Percentiles rank a stretch among this genome's conserved stretches.
Conservation (phyloP, 2,329 filamentous ascomycete species). For the Metarhizium sp. region DNA sequence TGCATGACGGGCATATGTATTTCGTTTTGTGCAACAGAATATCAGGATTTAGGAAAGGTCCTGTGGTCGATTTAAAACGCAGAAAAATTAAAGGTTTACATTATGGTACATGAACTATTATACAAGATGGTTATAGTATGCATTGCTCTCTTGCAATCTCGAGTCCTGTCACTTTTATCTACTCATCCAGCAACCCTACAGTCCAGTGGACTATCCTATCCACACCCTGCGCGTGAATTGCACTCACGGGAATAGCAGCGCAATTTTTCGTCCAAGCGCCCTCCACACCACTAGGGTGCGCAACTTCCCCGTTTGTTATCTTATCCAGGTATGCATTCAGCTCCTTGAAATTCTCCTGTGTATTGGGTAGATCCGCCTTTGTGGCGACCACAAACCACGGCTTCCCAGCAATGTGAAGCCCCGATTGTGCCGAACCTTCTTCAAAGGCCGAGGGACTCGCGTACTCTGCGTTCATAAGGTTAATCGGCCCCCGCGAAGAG, state of each 20-base stretch:
- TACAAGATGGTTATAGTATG: not conserved
- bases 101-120: not conserved
- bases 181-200: slow-evolving; percentile 54
- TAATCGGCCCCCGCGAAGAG: slow-evolving; percentile 15
- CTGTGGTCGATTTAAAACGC: not conserved
- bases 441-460: slow-evolving; percentile 5
- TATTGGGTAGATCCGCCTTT: slow-evolving; percentile 76
- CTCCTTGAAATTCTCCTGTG: slow-evolving; percentile 64
- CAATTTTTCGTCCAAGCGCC: slow-evolving; percentile 52
- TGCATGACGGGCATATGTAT: not conserved
- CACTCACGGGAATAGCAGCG: slow-evolving; percentile 75
- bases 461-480: slow-evolving; percentile 13
- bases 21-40: slow-evolving; percentile 2
- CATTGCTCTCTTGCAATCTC: not conserved
- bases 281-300: slow-evolving; percentile 63
- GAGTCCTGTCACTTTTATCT: not conserved
- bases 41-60: slow-evolving; percentile 1
- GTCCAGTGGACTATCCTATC: slow-evolving; percentile 65
- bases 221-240: slow-evolving; percentile 78
- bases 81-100: not conserved
- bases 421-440: slow-evolving; percentile 15
- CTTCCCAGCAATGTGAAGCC: slow-evolving; percentile 78
- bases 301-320: slow-evolving; percentile 50
- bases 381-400: slow-evolving; percentile 96
- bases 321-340: slow-evolving; percentile 62